Evolutionary conservation across 2,329 filamentous ascomycete genomes (phyloP).

Genomic region (Ophiostoma angusticollis): DNA sequence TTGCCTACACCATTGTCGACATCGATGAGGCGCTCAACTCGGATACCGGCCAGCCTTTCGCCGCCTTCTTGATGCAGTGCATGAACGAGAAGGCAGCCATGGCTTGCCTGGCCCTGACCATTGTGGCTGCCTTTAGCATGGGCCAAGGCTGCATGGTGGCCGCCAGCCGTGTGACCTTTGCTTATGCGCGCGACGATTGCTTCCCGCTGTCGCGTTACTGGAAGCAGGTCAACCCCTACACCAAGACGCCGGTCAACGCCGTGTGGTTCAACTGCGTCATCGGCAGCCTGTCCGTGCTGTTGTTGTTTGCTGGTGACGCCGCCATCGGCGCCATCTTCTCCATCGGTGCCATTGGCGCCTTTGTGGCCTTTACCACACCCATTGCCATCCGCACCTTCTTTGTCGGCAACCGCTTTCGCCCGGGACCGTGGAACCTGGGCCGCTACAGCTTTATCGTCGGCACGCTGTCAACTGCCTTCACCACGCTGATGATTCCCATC

Average conservation of each 20-base stretch:
- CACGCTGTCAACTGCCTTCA: constrained; percentile 42
- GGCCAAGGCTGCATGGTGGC: constrained; percentile 60
- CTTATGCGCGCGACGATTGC: constrained; percentile 59
- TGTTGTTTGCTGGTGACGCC: constrained; percentile 50
- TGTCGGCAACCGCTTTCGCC: constrained; percentile 50
- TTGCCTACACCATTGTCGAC: constrained; percentile 58
- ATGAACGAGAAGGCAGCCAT: constrained; percentile 47
- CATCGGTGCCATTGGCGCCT: constrained; percentile 56
- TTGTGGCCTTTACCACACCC: constrained; percentile 46
- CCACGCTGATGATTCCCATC: constrained; percentile 54
- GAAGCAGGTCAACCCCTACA: constrained; percentile 46
- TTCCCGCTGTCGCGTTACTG: constrained; percentile 49
- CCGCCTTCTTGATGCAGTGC: constrained; percentile 54
- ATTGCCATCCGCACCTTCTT: constrained; percentile 46
- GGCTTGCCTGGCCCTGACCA: constrained; percentile 51
- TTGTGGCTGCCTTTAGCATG: constrained; percentile 58
- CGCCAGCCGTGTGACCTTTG: constrained; percentile 54
- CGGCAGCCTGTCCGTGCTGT: constrained; percentile 45
- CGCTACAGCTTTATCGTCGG: constrained; percentile 45
- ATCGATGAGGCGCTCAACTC: constrained; percentile 46
- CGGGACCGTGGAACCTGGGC: constrained; percentile 57
- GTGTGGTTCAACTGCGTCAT: constrained; percentile 53
- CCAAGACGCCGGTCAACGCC: constrained; percentile 56
- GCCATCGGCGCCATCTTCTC: constrained; percentile 57
- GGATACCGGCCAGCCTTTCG: constrained; percentile 56